Base-by-base conservation (phyloP, 768 basidiomycete species). In the Kwoniella mangroviensis region DNA sequence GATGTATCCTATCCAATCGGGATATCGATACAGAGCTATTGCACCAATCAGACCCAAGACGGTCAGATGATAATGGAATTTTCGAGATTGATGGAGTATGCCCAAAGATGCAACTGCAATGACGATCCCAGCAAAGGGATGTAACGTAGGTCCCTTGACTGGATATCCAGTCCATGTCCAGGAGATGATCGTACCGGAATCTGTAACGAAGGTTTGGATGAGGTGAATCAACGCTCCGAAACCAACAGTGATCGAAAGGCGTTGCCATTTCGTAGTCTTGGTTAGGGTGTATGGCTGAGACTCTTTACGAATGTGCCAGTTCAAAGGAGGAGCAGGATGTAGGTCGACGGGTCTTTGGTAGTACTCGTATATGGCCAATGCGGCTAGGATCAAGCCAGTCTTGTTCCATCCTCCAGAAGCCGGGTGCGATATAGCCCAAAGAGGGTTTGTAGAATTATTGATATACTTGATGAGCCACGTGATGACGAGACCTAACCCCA, bases 91-190 rank as follows among this genome's bases (percentile, higher is more conserved):
- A 13, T 71, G 42, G 22, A 86, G 70, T 2, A 87, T 79, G 2
- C 91, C 92, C 6, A 89, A 42, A 3, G 85, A 85, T 77, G 91
- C 89, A 0, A 87, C 87, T 22, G 89, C 76, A 42, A 93, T 84
- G 15, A 92, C 92, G 57, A 91, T 80, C 0, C 87, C 86, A n/a
- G 88, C 89, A 75, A 91, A 89, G 4, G 91, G 81, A 74, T 90
- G 88, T 7, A 92, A 90, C 1, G 90, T 81, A 2, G 93, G 93
- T 0, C 93, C 93, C 60, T 84, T 87, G 42, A 90, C 84, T 22
- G 88, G 87, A 72, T 90, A 94, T n/a, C 93, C 93, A 0, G 92
- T 91, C 93, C 93, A 95, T 2, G 91, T 90, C 91, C 92, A 93
- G 21, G 91, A 88, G 68, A 94, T 86, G 55, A 93, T 86, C 0